Evolutionary conservation across 495 filamentous ascomycete genomes (phyloP).

Genomic region (Apodospora peruviana): DNA sequence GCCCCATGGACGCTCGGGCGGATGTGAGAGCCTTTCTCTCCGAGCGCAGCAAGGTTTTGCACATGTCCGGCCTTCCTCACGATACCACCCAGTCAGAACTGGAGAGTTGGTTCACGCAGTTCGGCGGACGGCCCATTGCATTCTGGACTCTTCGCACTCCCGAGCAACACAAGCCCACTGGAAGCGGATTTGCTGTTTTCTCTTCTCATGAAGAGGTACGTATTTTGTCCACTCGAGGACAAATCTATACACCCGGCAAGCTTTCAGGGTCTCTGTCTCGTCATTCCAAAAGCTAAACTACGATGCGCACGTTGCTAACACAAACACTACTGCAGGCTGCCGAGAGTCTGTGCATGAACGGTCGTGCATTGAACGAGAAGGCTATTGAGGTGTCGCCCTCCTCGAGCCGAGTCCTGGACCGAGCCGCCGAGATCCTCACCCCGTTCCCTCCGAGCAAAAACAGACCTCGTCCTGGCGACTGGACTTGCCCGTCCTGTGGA

Average conservation of each 20-base stretch:
- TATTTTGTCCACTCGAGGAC: conserved; percentile 9
- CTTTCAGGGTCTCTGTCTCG: no score
- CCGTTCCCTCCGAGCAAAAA: conserved; percentile 99
- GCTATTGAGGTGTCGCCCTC: conserved; percentile 97
- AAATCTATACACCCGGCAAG: conserved; percentile 1
- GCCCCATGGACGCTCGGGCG: conserved; percentile 93
- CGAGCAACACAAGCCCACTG: conserved; percentile 97
- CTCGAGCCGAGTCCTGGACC: conserved; percentile 89
- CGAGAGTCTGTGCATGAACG: conserved; percentile 98
- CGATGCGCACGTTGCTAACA: no score
- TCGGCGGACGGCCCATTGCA: conserved; percentile 94
- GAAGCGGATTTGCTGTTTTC: conserved; percentile 95
- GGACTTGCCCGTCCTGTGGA: conserved; percentile 94
- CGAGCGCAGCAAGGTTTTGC: conserved; percentile 94
- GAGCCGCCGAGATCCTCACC: conserved; percentile 89
- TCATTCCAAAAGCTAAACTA: no score
- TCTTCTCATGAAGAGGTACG: conserved; percentile 98
- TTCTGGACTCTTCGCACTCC: conserved; percentile 98
- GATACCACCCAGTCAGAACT: conserved; percentile 97
- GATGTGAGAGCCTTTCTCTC: conserved; percentile 95
- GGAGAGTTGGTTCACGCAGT: conserved; percentile 99
- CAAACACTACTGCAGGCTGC: conserved; percentile 60
- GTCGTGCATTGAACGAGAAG: conserved; percentile 94
- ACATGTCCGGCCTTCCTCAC: conserved; percentile 94
- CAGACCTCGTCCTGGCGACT: conserved; percentile 91